phyloP scores from a whole-genome alignment of 2,329 filamentous ascomycete genomes.

The Atkinsonella texensis region DNA sequence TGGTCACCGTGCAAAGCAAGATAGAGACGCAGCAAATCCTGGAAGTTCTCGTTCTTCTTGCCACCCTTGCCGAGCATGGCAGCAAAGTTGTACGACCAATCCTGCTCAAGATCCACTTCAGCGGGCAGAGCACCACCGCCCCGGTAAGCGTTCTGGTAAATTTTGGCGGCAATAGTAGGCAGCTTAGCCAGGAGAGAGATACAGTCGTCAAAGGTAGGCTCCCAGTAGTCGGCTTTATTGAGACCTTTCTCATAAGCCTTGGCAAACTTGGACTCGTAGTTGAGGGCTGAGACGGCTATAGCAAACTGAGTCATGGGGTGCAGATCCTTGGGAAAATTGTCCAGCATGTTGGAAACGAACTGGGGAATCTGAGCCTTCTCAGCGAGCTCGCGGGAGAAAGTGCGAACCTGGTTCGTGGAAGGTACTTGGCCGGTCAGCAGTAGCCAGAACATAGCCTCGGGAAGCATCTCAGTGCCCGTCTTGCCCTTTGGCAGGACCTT shows the following conservation, averaged over 20 bases:
- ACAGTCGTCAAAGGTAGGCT: slow-evolving; percentile 90
- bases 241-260: slow-evolving; percentile 84
- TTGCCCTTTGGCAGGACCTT: slow-evolving; percentile 84
- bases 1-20: slow-evolving; percentile 95
- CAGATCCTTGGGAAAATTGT: slow-evolving; percentile 76
- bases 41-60: slow-evolving; percentile 82
- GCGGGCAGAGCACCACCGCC: slow-evolving; percentile 62
- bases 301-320: slow-evolving; percentile 99
- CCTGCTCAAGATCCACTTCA: slow-evolving; percentile 69
- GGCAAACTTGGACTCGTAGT: slow-evolving; percentile 87
- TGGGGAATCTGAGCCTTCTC: slow-evolving; percentile 72
- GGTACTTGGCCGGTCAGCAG: slow-evolving; percentile 89
- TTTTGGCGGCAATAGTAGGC: slow-evolving; percentile 91
- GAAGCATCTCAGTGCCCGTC: slow-evolving; percentile 90
- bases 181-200: slow-evolving; percentile 93
- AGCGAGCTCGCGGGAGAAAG: slow-evolving; percentile 74
- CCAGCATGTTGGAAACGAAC: slow-evolving; percentile 79
- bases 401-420: slow-evolving; percentile 66
- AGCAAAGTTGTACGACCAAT: slow-evolving; percentile 99
- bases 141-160: slow-evolving; percentile 85
- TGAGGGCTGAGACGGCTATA: slow-evolving; percentile 89
- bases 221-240: slow-evolving; percentile 97
- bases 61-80: slow-evolving; percentile 88
- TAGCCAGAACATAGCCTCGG: slow-evolving; percentile 99
- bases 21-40: slow-evolving; percentile 87